Evolutionary conservation across 2,329 filamentous ascomycete species (phyloP), one percentile per base, ranked within the genome.

Genomic region (Penicillium sp.): DNA sequence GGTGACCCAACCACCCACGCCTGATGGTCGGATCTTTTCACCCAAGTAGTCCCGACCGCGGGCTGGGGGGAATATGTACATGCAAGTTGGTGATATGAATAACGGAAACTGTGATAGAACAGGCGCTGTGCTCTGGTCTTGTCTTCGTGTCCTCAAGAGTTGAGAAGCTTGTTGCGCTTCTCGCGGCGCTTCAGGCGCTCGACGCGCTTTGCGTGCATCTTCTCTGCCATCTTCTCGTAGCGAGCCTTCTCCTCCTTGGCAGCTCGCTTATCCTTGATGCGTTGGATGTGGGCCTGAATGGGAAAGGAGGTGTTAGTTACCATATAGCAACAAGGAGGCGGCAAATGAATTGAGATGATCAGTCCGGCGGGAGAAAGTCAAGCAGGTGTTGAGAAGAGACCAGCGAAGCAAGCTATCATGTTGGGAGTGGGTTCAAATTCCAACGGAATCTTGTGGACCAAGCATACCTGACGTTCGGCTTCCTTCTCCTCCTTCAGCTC

Each of bases 401-500:
- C 3, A 35, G 28, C 28, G 20, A n/a, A 20, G 15, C 11, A 37
- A 15, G 49, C 4, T n/a, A 52, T 41, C 4, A 6, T 25, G 20
- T n/a, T 22, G 35, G 8, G 4, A n/a, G 11, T 7, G 31, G 11
- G 22, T 12, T 38, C 15, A 20, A 11, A 38, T 12, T 20, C 20
- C 6, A 25, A 35, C 34, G 38, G 31, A 17, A 55, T 14, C 28
- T n/a, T 10, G 25, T 38, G 25, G 38, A 53, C 43, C 17, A 51
- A 35, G 52, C 84, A 63, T 78, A 95, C 92, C 83, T 94, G 83
- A 79, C 92, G 85, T 76, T 90, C 89, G n/a, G 89, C 86, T 74
- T 96, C 92, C 79, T 96, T 97, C 80, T 97, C 95, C 0, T 92
- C 91, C 81, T 94, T 96, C 87, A 99, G 87, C 77, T 97, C 92